Conservation (phyloP, 768 basidiomycete genomes). For the Boletus edulis region DNA sequence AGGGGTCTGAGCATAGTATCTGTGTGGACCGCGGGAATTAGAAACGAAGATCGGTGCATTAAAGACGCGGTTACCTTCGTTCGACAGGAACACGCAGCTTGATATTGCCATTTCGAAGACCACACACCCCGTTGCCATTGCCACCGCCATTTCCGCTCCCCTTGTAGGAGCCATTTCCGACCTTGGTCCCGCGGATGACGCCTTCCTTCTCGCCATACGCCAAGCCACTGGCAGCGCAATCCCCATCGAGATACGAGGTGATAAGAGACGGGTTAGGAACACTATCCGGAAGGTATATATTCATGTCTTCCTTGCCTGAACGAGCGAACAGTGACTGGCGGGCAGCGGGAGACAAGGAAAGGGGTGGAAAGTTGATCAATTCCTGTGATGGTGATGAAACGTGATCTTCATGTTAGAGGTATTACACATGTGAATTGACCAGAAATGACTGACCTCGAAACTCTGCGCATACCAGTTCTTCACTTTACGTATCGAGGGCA, state of each 20-base stretch:
- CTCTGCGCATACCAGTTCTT: slow-evolving; percentile 21
- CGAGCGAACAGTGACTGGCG: slow-evolving; percentile 12
- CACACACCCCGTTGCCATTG: slow-evolving; percentile 9
- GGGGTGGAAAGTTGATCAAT: slow-evolving; percentile 8
- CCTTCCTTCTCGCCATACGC: slow-evolving; percentile 17
- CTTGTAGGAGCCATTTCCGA: slow-evolving; percentile 11
- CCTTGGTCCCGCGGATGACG: slow-evolving; percentile 7
- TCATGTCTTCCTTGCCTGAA: slow-evolving; percentile 11
- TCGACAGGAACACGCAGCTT: slow-evolving; percentile 15
- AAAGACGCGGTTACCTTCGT: slow-evolving; percentile 9
- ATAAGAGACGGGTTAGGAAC: slow-evolving; percentile 15
- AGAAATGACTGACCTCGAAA: slow-evolving; percentile 10
- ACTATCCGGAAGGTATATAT: slow-evolving; percentile 15
- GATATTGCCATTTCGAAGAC: slow-evolving; percentile 17
- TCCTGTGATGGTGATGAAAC: slow-evolving; percentile 6
- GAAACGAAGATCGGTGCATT: not conserved
- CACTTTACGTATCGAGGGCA: slow-evolving; percentile 18
- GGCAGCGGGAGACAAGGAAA: slow-evolving; percentile 13
- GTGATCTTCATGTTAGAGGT: not conserved
- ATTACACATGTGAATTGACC: not conserved
- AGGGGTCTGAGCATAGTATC: slow-evolving; percentile 82
- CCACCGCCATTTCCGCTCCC: slow-evolving; percentile 23
- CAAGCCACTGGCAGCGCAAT: slow-evolving; percentile 7
- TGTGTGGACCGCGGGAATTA: slow-evolving; percentile 28
- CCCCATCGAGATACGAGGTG: slow-evolving; percentile 30